A percentile compares a stretch with the other conserved stretches of the same genome.
Conservation (phyloP, 2,329 filamentous ascomycete genomes). For the Hymenoscyphus repandus region DNA sequence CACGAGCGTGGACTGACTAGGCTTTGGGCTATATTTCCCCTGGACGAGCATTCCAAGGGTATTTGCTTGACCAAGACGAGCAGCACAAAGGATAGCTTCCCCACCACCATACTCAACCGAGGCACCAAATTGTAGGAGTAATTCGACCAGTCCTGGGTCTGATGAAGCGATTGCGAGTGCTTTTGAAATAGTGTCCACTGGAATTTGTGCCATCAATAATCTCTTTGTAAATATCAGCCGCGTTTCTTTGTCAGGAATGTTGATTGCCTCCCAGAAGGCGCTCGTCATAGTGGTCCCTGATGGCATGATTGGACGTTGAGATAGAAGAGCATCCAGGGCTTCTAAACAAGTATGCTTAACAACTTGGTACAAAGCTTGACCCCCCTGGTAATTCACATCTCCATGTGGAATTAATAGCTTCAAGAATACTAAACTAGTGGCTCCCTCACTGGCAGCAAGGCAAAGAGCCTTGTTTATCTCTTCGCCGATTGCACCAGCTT, state of each 20-base stretch:
- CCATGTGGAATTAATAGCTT: conserved; percentile 10
- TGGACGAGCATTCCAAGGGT: conserved; percentile 10
- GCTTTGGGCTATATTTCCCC: conserved; percentile 5
- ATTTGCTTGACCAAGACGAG: conserved; percentile 8
- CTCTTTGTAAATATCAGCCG: conserved; percentile 1
- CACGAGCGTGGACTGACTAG: conserved; percentile 6
- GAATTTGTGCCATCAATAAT: conserved; percentile 6
- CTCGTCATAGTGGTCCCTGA: conserved; percentile 2
- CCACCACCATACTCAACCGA: conserved; percentile 11
- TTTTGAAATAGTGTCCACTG: conserved; percentile 8
- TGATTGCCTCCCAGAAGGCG: conserved; percentile 11
- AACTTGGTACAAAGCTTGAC: conserved; percentile 5
- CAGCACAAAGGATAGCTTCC: conserved; percentile 8
- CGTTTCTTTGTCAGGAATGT: conserved; percentile 4
- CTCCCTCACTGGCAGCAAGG: conserved; percentile 9
- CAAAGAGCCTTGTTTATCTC: conserved; percentile 10
- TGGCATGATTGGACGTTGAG: conserved; percentile 1
- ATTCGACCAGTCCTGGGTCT: conserved; percentile 6
- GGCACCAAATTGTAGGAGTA: conserved; percentile 10
- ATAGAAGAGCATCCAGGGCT: conserved; percentile 12
- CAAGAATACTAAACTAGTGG: background rate
- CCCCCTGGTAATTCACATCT: conserved; percentile 14
- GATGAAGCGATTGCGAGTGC: conserved; percentile 9
- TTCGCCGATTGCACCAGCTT: conserved; percentile 11
- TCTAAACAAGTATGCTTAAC: conserved; percentile 9